Base-by-base conservation (phyloP, 2,329 filamentous ascomycete genomes). In the Sphaceloma murrayae region DNA sequence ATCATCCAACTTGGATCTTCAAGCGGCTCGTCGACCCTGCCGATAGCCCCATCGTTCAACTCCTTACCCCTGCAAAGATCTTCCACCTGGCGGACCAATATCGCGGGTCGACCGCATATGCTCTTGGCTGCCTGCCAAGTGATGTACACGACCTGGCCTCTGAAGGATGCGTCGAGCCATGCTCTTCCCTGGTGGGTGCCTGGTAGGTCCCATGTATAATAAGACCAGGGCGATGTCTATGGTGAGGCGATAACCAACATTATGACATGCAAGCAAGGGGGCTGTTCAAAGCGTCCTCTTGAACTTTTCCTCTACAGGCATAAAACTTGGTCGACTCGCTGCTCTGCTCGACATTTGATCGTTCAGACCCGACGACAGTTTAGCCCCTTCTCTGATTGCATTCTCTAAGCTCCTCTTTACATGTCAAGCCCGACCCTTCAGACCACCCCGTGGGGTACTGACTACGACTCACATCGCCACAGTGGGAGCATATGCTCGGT, bases 231-330 rank as follows among this genome's bases (percentile, higher is more conserved):
- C 14, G 13, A 29, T 40, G 16, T 26, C 26, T 5, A 38, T 8
- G 9, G 10, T 38, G 18, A 24, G 27, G 34, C 34, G 9, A 13
- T 24, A 14, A 9, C 21, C 11, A 2, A 14, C 34, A 38, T 19
- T 38, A 38, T 19, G 34, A 24, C 34, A 38, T 19, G 21, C 34
- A 38, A n/a, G n/a, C n/a, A n/a, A n/a, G n/a, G n/a, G n/a, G n/a
- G n/a, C n/a, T n/a, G n/a, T n/a, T n/a, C n/a, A n/a, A n/a, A n/a
- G n/a, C n/a, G n/a, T n/a, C n/a, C n/a, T n/a, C n/a, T n/a, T n/a
- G n/a, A n/a, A n/a, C n/a, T n/a, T n/a, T n/a, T n/a, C n/a, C n/a
- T n/a, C n/a, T n/a, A n/a, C n/a, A n/a, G n/a, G n/a, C n/a, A n/a
- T n/a, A n/a, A n/a, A n/a, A n/a, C n/a, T n/a, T n/a, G n/a, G n/a